Evolutionary conservation across 2,329 filamentous ascomycete species (phyloP), one percentile per base, ranked within the genome.

Genomic region (Alternaria alternata): DNA sequence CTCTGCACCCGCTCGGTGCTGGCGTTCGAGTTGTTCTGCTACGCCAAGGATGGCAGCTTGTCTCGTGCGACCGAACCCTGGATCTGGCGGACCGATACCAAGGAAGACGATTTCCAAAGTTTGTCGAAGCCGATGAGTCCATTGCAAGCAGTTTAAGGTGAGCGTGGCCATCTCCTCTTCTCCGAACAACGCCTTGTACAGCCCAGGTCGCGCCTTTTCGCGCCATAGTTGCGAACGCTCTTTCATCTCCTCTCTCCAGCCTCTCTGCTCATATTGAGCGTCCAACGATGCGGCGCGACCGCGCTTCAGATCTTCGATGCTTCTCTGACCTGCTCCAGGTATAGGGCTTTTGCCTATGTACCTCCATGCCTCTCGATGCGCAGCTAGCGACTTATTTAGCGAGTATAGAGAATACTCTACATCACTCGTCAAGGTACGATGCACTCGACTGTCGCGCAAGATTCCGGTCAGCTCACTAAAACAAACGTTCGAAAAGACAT

Each of bases 361-460:
- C 28, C 61, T 59, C 60, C 57, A 65, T 26, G 62, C 62, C 12
- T 67, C 64, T 14, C 64, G 54, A 26, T 67, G 61, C 14, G 57
- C 60, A 20, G 64, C 64, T 9, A 65, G 53, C 28, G 51, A 44
- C 36, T 62, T 67, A 42, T 63, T 65, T 7, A 67, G 52, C 8
- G 60, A 48, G n/a, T 59, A 57, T 11, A 63, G 43, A 32, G 60
- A 61, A 20, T 53, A 28, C 30, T 63, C 58, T 9, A 66, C 47
- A 51, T 66, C 65, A 20, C 44, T 14, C 11, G 51, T 39, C 7
- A 67, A 41, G 9, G 16, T 44, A 16, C 53, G 41, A 38, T 61
- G 49, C 9, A 66, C 59, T 12, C 61, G 59, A 22, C 34, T 36
- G 42, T 67, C 63, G 16, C 56, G 59, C 18, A 67, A 20, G 7